Conservation (phyloP, 148 eudicot species). For the Rhododendron mucronatum region DNA sequence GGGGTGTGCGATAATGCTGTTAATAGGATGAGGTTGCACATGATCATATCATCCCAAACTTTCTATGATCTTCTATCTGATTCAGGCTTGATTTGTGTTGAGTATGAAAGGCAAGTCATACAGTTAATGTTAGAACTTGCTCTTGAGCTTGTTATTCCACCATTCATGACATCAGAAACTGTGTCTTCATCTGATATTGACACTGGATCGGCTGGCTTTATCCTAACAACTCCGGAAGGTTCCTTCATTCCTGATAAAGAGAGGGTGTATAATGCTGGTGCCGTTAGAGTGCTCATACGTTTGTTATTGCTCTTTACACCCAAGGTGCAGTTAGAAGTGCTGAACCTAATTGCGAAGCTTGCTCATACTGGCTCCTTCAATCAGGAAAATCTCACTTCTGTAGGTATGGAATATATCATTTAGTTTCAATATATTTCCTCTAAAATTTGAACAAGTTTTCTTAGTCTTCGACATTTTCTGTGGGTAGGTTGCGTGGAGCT, state of each 20-base stretch:
- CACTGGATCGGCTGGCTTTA: slow-evolving; percentile 47
- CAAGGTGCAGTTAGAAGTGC: slow-evolving; percentile 88
- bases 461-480: slow-evolving; percentile 13
- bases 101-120: slow-evolving; percentile 87
- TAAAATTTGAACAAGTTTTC: slow-evolving; percentile 1
- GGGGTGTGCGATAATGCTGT: slow-evolving; percentile 75
- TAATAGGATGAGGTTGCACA: slow-evolving; percentile 71
- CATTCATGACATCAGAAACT: slow-evolving; percentile 57
- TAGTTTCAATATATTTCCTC: slow-evolving; percentile 7
- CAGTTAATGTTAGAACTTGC: slow-evolving; percentile 92
- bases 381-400: slow-evolving; percentile 93
- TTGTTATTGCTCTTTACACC: slow-evolving; percentile 94
- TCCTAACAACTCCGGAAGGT: slow-evolving; percentile 60
- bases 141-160: slow-evolving; percentile 84
- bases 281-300: slow-evolving; percentile 74
- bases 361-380: slow-evolving; percentile 86
- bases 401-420: slow-evolving; percentile 46
- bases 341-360: slow-evolving; percentile 79
- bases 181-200: slow-evolving; percentile 32
- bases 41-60: slow-evolving; percentile 65
- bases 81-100: slow-evolving; percentile 81
- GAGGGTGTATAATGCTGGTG: slow-evolving; percentile 90
- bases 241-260: slow-evolving; percentile 58
- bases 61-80: slow-evolving; percentile 86
- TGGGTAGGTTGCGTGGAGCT: slow-evolving; percentile 90